Conservation (phyloP, 116 monocot genomes). For the Iris pallida region DNA sequence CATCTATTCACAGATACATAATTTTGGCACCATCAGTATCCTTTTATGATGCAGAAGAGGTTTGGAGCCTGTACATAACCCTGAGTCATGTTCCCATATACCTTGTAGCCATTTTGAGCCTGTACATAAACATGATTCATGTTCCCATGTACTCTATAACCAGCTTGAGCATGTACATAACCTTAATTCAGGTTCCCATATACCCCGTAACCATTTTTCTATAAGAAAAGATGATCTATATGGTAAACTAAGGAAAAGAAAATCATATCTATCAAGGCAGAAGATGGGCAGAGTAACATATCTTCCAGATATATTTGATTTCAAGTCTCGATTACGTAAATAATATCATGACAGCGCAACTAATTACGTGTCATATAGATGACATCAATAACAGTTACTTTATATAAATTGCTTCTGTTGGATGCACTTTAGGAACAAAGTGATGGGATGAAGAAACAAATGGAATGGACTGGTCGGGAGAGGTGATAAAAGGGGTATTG, state of each 20-base stretch:
- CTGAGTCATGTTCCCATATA: too few relatives aligned
- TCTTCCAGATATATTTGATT: too few relatives aligned
- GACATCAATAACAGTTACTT: too few relatives aligned
- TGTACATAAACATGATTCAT: too few relatives aligned
- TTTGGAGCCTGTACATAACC: not conserved
- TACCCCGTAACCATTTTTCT: not conserved
- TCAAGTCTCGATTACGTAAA: too few relatives aligned
- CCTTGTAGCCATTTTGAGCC: too few relatives aligned
- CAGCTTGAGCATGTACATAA: too few relatives aligned
- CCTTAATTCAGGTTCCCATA: not conserved
- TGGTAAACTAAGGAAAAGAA: not conserved
- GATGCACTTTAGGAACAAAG: not conserved
- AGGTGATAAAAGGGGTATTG: not conserved
- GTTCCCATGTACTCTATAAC: too few relatives aligned
- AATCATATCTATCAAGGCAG: too few relatives aligned
- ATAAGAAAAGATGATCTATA: not conserved
- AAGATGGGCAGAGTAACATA: too few relatives aligned
- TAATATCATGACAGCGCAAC: too few relatives aligned
- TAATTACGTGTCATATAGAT: too few relatives aligned
- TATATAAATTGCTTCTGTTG: not conserved
- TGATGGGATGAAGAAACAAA: not conserved
- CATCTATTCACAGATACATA: not conserved
- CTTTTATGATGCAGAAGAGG: not conserved
- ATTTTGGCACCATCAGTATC: not conserved
- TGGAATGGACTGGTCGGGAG: not conserved